These are phyloP conservation scores for Thraustochytrium striatum DNA, from an alignment of 352 stramenopile species.

Conservation along the genomic window DNA sequence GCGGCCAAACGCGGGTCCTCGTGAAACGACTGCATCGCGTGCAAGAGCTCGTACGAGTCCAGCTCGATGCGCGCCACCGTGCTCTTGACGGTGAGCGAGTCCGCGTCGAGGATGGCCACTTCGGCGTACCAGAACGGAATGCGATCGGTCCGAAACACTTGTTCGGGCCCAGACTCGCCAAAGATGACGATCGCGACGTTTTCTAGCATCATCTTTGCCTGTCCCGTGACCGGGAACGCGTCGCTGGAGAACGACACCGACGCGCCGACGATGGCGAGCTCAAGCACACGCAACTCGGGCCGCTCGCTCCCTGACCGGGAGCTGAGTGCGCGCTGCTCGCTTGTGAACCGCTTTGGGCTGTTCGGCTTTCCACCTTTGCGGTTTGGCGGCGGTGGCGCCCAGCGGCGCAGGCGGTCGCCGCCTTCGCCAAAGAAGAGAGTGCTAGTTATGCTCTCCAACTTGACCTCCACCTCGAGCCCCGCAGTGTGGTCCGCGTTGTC, in stretches of 20 bases:
- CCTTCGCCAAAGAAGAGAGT: background rate
- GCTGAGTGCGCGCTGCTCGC: too few species aligned
- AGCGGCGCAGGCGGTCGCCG: background rate
- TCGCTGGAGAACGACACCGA: too few species aligned
- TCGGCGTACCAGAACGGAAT: background rate
- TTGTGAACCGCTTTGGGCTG: too few species aligned
- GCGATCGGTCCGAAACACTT: background rate
- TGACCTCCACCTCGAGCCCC: background rate
- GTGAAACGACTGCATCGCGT: too few species aligned
- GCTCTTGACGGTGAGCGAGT: background rate
- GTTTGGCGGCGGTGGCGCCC: background rate
- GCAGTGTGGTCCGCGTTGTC: too few species aligned
- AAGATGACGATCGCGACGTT: background rate
- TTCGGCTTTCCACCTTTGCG: too few species aligned
- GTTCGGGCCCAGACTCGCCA: too few species aligned
- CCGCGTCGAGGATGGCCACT: background rate
- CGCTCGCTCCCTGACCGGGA: too few species aligned
- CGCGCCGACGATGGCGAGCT: too few species aligned
- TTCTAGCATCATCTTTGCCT: background rate
- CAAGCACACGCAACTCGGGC: too few species aligned
- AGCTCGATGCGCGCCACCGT: background rate
- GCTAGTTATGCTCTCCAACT: background rate
- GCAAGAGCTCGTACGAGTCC: constrained; percentile 27
- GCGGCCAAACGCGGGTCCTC: too few species aligned
- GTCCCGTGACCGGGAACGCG: background rate